Base-by-base conservation (phyloP, 768 basidiomycete species). In the Mrakia blollopis region DNA sequence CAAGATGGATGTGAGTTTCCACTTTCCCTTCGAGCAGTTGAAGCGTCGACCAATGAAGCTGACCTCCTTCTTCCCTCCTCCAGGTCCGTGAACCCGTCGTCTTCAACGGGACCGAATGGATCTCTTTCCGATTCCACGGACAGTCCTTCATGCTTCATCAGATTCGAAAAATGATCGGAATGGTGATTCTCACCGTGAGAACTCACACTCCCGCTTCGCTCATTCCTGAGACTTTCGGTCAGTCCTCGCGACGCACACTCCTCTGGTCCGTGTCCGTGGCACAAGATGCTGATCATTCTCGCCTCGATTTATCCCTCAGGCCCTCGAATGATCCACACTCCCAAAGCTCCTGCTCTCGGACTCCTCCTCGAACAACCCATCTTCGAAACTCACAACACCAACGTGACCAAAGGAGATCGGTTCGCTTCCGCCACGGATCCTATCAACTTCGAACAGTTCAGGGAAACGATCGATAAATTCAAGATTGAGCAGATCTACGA, bases 121-220 rank as follows among this genome's bases (percentile, higher is more conserved):
- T 98, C 62, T 91, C 91, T 63, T 90, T 98, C 28, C 86, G 91
- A 78, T 91, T 97, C 82, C 94, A 98, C 82, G 97, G 76, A 30
- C 97, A 99, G 83, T 94, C 93, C 80, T 99, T 99, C 83, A 98
- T 99, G 97, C 85, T 99, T 73, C 96, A 99, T 83, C 97, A 99
- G 10, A 68, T 54, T 73, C 91, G 97, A 78, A 99, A 99, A 85
- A 99, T 99, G 97, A 92, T 98, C 85, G 88, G 91, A 4, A 87
- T 89, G 47, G 86, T 94, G 25, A 89, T 98, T n/a, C 85, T 98
- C 60, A 85, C 89, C 25, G 89, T 88, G 81, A 87, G 96, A 76
- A 92, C 92, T 7, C 86, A 86, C 5, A 91, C 92, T 0, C 92
- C 95, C 0, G 83, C 89, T 21, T 85, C 88, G 5, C 83, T 98